phyloP scores from a whole-genome alignment of 306 rosid genomes.

The Rosa lucieae region DNA sequence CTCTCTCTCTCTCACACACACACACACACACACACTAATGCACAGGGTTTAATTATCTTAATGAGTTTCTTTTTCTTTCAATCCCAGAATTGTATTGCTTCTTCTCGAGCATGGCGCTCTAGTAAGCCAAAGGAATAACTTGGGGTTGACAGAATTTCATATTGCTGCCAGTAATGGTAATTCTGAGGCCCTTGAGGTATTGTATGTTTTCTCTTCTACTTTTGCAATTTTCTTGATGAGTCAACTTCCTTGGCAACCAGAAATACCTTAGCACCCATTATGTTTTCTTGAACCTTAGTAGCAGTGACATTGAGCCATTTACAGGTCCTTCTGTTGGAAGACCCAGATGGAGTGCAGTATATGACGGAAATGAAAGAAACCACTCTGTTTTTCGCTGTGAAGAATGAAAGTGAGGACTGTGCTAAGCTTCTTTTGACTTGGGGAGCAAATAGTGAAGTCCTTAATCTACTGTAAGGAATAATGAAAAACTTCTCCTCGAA shows the following conservation, averaged over 20 bases:
- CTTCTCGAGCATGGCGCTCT: conserved; percentile 37
- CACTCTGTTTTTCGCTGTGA: conserved; percentile 45
- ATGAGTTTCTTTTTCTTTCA: background rate
- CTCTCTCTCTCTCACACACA: conserved; percentile 8
- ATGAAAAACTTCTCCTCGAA: background rate
- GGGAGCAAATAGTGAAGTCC: conserved; percentile 46
- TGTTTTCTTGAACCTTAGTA: background rate
- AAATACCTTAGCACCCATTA: background rate
- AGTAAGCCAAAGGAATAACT: conserved; percentile 37
- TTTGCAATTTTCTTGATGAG: background rate
- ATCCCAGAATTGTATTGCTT: conserved; percentile 31
- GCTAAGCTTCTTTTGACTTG: conserved; percentile 44
- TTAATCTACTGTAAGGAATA: conserved; percentile 39
- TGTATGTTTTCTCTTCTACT: conserved; percentile 4
- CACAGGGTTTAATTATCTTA: background rate
- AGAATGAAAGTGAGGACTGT: conserved; percentile 36
- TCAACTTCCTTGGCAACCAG: conserved; percentile 7
- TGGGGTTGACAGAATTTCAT: conserved; percentile 43
- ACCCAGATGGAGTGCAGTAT: conserved; percentile 25
- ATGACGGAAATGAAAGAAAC: conserved; percentile 50
- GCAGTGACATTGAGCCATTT: conserved; percentile 9
- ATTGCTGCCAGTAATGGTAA: conserved; percentile 39
- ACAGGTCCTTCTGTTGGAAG: conserved; percentile 36
- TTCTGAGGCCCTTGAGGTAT: conserved; percentile 43
- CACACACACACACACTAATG: background rate